Base-by-base conservation (phyloP, 805 yeast genomes). In the Vanderwaltozyma tropicalis region DNA sequence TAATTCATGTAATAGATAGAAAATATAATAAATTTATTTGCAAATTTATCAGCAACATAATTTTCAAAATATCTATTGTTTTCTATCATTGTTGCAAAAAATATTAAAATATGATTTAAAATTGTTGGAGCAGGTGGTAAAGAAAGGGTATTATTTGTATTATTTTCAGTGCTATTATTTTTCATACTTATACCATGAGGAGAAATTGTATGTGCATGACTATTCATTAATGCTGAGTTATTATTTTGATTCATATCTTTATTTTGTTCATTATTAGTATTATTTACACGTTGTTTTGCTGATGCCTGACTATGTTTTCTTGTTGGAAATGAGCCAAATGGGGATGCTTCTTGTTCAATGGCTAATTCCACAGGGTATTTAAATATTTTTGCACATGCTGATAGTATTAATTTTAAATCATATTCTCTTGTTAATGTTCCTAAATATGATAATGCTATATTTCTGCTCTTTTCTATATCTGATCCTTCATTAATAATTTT, bases 21-120 rank as follows among this genome's bases (percentile, higher is more conserved):
- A 2, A 71, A 57, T 0, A 81, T 61, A 31, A 73, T 55, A 29
- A 82, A 55, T 46, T 79, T 80, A 22, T 69, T 64, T 2, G 77
- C 71, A 43, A 67, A 66, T 32, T 67, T 64, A 12, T 67, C 65
- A 2, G 68, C 57, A 22, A 76, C 59, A 35, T 66, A 61, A 14
- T 53, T 50, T 41, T 68, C 68, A 49, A 80, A 78, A 34, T 58
- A 59, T 41, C 66, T 66, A 59, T 89, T 89, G 47, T 86, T 78
- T 52, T 84, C 89, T 25, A 74, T 60, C 31, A 86, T 60, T 49
- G 83, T 94, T 83, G 94, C 84, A 13, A 82, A 46, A 8, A 88
- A 53, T 53, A 80, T 68, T 5, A 75, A 57, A n/a, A 72, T 52
- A 50, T 80, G 88, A 3, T 67, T 61, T 2, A 76, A 55, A 79